Base-by-base conservation (phyloP, 2,329 filamentous ascomycete species). In the Cladobotryum mycophilum region DNA sequence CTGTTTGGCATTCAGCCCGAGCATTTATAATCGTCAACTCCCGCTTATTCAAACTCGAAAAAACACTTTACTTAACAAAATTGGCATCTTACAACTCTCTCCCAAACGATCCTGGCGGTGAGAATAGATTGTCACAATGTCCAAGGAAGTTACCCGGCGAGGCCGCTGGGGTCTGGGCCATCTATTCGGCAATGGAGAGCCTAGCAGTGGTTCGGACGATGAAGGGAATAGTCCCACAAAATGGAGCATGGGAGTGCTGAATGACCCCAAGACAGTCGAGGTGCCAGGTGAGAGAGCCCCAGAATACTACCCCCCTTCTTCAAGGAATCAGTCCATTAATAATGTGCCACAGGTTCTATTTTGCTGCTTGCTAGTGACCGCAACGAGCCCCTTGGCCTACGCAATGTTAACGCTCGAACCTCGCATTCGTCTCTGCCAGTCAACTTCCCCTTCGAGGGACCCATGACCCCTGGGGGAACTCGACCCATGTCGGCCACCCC, bases 181-280 rank as follows among this genome's bases (percentile, higher is more conserved):
- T 37, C 20, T 43, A 5, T 51, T 51, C 14, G 44, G 44, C 36
- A 46, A 18, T 1, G 1, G 17, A 5, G 18, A 42, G 6, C 6
- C 25, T 2, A 11, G 25, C 25, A 30, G 25, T 30, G 9, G 25
- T 18, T 5, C 15, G 5, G 38, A 41, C 9, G 8, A 14, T n/a
- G 15, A 40, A 44, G 47, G 53, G 14, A 4, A 30, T 3, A 47
- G 51, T 9, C 47, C 47, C 9, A 63, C 72, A 6, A 76, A 64
- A 67, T 83, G 79, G 80, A 78, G 72, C 45, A 73, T 95, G 71
- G 90, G 91, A n/a, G 88, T 96, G 22, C 67, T 96, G 56, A 91
- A 89, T 61, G 89, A 93, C 60, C 80, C 73, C 44, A 67, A 85
- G 51, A 96, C 90, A 0, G 86, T 93, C 55, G 88, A 95, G 69